A percentile compares a stretch with the other conserved stretches of the same genome.
Conservation (phyloP, 208 protist genomes). For the Leptomonas pyrrhocoris region DNA sequence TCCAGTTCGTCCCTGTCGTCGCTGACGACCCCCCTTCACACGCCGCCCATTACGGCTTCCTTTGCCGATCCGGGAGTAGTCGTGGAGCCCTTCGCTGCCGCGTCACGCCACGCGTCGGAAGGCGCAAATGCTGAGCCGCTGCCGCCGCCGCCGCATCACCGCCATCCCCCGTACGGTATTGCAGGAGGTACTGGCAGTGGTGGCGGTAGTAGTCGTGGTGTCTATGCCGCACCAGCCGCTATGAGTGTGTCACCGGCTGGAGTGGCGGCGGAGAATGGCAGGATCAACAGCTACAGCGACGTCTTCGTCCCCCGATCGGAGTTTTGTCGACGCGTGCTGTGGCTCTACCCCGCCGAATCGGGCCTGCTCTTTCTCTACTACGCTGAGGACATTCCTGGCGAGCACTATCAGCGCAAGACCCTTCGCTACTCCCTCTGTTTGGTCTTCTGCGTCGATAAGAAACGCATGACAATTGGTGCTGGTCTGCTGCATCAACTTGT, state of each 20-base stretch:
- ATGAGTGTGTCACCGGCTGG: not conserved
- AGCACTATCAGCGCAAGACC: conserved; percentile 84
- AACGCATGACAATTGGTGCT: conserved; percentile 55
- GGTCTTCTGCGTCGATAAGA: conserved; percentile 61
- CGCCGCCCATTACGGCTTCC: conserved; percentile 1
- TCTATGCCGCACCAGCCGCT: not conserved
- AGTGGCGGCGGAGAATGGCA: conserved; percentile 13
- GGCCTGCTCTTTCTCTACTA: conserved; percentile 82
- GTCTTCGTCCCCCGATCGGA: conserved; percentile 83
- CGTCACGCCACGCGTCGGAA: not conserved
- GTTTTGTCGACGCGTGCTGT: conserved; percentile 78
- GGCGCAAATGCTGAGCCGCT: not conserved
- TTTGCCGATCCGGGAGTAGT: not conserved
- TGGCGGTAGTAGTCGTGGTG: not conserved
- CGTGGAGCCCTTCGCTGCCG: not conserved
- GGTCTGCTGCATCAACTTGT: conserved; percentile 56
- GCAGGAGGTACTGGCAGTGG: not conserved
- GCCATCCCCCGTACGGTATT: too few relatives aligned
- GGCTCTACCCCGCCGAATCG: conserved; percentile 69
- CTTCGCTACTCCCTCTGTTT: conserved; percentile 86
- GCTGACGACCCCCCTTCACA: conserved; percentile 16
- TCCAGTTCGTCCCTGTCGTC: conserved; percentile 9
- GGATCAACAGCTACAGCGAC: conserved; percentile 60
- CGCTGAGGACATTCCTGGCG: conserved; percentile 79
- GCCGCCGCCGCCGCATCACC: not conserved